Base-by-base conservation (phyloP, 495 filamentous ascomycete species). In the Tuber melanosporum region DNA sequence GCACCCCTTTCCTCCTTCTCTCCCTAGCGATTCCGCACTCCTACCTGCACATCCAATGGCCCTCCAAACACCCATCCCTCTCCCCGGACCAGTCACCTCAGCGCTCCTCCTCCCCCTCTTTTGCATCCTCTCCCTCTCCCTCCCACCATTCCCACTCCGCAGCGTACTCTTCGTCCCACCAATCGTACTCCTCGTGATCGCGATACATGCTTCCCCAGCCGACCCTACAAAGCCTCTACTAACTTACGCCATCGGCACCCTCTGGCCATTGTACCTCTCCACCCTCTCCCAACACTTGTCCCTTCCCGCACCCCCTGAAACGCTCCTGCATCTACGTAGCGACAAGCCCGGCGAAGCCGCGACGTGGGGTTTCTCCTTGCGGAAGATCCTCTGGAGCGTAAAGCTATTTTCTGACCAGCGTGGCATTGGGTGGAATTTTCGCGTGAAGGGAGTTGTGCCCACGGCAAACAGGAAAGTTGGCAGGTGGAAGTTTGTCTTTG, bases 271-370 rank as follows among this genome's bases (percentile, higher is more conserved):
- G 5, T 80, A 80, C 62, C 57, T 80, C 36, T 74, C 78, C 17
- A 80, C 78, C n/a, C 75, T 80, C 47, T 77, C 79, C 32, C 62
- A 72, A 22, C 66, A 79, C n/a, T 66, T 80, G 20, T 76, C 80
- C 32, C 57, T 66, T 26, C 57, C 57, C 14, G 76, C 77, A 45
- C 62, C 20, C 7, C 78, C 78, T 15, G 78, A 80, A 43, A 62
- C 49, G 14, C 71, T 72, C 14, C 79, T 76, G n/a, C 72, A 74
- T 71, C 74, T 77, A 22, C 8, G 49, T 22, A 72, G 73, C n/a
- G 78, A 80, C 15, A 76, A 70, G 36, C 12, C 36, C 12, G 77
- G 78, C 26, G 78, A 80, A 36, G 78, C 78, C 20, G 45, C 79
- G 2, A 46, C 42, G 17, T 80, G 79, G 71, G 71, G 78, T 1